phyloP scores from a whole-genome alignment of 495 filamentous ascomycete species.

The Tricharina praecox region DNA sequence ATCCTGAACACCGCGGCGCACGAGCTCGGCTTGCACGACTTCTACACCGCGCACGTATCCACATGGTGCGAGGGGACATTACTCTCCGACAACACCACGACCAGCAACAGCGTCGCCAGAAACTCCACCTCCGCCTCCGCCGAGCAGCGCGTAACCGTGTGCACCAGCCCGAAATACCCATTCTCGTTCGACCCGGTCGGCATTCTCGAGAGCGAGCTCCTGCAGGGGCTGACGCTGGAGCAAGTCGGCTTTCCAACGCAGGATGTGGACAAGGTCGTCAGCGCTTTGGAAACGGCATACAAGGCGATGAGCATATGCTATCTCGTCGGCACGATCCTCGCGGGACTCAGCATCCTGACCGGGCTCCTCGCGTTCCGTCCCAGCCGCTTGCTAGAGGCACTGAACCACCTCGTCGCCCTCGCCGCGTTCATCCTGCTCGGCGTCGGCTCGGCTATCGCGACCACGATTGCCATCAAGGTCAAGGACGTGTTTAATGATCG shows the following conservation, averaged over 20 bases:
- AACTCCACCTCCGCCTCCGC: not conserved
- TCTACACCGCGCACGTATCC: slow-evolving; percentile 19
- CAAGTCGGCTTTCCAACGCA: slow-evolving; percentile 15
- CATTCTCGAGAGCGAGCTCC: slow-evolving; percentile 17
- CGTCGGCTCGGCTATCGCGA: slow-evolving; percentile 14
- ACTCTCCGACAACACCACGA: not conserved
- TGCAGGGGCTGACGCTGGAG: slow-evolving; percentile 11
- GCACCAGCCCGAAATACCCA: slow-evolving; percentile 11
- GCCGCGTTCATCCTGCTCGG: slow-evolving; percentile 15
- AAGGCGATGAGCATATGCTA: slow-evolving; percentile 21
- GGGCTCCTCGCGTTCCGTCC: slow-evolving; percentile 9
- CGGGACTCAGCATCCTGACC: slow-evolving; percentile 14
- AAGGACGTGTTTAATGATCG: slow-evolving; percentile 18
- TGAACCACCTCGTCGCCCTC: slow-evolving; percentile 14
- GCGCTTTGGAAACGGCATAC: slow-evolving; percentile 15
- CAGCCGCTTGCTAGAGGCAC: slow-evolving; percentile 8
- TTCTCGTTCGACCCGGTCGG: slow-evolving; percentile 20
- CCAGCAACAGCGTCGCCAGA: not conserved
- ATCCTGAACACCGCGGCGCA: slow-evolving; percentile 15
- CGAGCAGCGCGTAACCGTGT: slow-evolving; percentile 7
- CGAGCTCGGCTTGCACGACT: slow-evolving; percentile 18
- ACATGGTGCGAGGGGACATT: slow-evolving; percentile 18
- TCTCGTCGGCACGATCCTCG: slow-evolving; percentile 13
- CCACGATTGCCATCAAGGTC: slow-evolving; percentile 13
- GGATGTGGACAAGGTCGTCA: slow-evolving; percentile 12